Base-by-base conservation (phyloP, 2,329 filamentous ascomycete genomes). In the Diaporthe longicolla region DNA sequence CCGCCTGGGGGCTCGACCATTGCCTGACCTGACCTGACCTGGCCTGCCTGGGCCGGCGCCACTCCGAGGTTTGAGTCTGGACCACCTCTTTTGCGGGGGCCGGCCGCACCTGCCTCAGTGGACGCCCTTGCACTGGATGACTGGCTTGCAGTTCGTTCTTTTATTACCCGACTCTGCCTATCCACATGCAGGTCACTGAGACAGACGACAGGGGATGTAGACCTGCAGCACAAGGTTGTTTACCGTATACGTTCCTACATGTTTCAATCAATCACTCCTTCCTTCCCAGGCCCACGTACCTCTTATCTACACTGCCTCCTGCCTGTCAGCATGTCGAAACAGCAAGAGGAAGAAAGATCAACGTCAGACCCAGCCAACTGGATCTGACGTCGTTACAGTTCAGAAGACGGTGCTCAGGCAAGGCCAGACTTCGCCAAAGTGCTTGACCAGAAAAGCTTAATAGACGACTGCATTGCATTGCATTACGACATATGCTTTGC, bases 301-400 rank as follows among this genome's bases (percentile, higher is more conserved):
- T 43, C 15, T 19, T 43, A 4, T 17, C 40, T 48, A 26, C 43
- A 48, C 6, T 50, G 21, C 21, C 21, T 50, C 2, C 13, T 5
- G 29, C 61, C 21, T 19, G 45, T 66, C 63, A 68, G 63, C 63
- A 35, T 13, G 43, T 37, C 45, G 26, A 50, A 65, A 65, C 61
- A 10, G 13, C 43, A 19, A 10, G 17, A 26, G 17, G 24, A 32
- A 66, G 48, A 19, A 19, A 24, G 45, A n/a, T 17, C 59, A 63
- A 32, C 40, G 24, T 45, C 40, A 63, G 63, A 29, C 63, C 63
- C 63, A 54, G n/a, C 24, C 32, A 9, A 29, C 29, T 21, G 63
- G 63, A 26, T 68, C 45, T 68, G 63, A 66, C 63, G 63, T 66
- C 61, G 61, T 26, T 50, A 66, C n/a, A 35, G 26, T 65, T 65